Conservation (phyloP, 2,329 filamentous ascomycete species). For the Chrysosporium keratinophilum region DNA sequence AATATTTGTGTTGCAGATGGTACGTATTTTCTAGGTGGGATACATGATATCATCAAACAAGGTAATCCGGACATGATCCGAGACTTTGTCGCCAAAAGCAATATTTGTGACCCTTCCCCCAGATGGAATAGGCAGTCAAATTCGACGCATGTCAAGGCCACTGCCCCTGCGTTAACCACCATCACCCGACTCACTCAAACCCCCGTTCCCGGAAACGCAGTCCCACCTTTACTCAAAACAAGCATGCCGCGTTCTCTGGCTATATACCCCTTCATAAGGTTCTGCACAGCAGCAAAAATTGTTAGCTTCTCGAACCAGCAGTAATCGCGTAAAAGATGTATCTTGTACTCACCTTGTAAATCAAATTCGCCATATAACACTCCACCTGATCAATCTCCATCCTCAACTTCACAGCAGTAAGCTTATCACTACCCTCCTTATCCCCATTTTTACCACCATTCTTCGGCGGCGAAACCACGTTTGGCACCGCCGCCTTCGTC, state of each 20-base stretch:
- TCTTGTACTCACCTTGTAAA: conserved; percentile 71
- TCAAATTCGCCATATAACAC: conserved; percentile 88
- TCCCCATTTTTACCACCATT: neutral
- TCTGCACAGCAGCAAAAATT: conserved; percentile 41
- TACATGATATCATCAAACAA: no score
- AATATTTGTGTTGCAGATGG: no score
- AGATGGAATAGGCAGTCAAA: no score
- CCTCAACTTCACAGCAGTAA: conserved; percentile 40
- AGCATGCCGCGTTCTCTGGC: conserved; percentile 80
- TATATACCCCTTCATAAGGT: conserved; percentile 96
- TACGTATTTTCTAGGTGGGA: no score
- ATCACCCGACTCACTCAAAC: conserved; percentile 33
- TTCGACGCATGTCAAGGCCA: no score
- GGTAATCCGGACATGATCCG: no score
- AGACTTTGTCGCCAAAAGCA: no score
- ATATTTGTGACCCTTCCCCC: no score
- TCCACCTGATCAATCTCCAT: conserved; percentile 90
- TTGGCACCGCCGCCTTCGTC: conserved; percentile 35
- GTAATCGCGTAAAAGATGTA: neutral
- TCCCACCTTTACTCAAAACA: conserved; percentile 77
- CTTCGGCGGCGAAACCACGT: neutral
- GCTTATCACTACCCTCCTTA: neutral
- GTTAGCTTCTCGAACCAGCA: conserved; percentile 7
- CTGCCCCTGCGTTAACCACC: no score
- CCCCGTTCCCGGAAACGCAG: conserved; percentile 82